Evolutionary conservation across 805 yeast species (phyloP).

Genomic region (Ogataea degrootiae): DNA sequence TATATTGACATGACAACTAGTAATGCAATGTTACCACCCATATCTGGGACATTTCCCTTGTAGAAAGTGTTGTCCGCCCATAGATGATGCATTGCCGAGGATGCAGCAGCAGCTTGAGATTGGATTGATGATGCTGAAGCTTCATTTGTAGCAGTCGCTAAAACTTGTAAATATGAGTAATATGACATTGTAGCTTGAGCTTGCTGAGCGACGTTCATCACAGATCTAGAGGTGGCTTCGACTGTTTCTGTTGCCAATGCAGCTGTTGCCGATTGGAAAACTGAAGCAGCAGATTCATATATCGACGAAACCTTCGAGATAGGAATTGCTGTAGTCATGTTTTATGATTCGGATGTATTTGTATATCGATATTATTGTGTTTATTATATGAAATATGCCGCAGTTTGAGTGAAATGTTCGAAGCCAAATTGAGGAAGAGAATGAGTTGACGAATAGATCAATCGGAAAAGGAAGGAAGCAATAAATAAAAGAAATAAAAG

Average conservation of each 20-base stretch:
- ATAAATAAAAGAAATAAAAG: too few relatives aligned
- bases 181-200: conserved; percentile 27
- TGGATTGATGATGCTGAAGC: conserved; percentile 8
- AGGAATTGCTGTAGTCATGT: not conserved
- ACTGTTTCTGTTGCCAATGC: conserved; percentile 13
- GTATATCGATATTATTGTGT: too few relatives aligned
- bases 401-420: too few relatives aligned
- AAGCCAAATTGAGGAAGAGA: too few relatives aligned
- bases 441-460: too few relatives aligned
- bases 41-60: conserved; percentile 43
- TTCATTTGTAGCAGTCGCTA: conserved; percentile 23
- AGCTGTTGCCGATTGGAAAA: conserved; percentile 9
- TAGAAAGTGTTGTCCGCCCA: conserved; percentile 21
- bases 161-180: conserved; percentile 18
- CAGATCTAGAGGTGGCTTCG: conserved; percentile 2
- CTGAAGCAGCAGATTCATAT: conserved; percentile 9
- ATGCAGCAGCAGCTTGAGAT: conserved; percentile 20
- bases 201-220: conserved; percentile 7
- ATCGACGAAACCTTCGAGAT: conserved; percentile 6
- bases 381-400: too few relatives aligned
- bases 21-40: conserved; percentile 56
- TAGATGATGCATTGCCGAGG: conserved; percentile 15
- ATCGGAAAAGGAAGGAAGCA: too few relatives aligned
- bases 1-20: conserved; percentile 49
- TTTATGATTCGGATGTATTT: too few relatives aligned